Conservation (phyloP, 495 filamentous ascomycete species). For the Tuber microsphaerosporum region DNA sequence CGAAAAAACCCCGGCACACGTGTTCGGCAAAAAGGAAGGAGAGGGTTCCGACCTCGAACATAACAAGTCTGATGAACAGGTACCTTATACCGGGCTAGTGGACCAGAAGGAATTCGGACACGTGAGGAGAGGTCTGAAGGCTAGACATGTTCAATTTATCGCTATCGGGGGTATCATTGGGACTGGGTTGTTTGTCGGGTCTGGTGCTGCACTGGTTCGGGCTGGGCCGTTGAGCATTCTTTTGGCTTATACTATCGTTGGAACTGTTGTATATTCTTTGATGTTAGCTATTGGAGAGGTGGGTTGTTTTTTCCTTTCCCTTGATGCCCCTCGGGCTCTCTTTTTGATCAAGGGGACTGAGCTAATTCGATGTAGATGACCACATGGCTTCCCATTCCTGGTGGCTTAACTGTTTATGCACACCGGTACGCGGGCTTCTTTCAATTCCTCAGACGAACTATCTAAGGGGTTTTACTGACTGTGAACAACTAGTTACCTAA, state of each 20-base stretch:
- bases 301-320: neutral
- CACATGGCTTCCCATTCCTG: conserved; percentile 59
- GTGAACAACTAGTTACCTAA: conserved; percentile 43
- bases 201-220: conserved; percentile 47
- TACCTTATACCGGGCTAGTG: conserved; percentile 33
- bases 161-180: conserved; percentile 66
- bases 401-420: conserved; percentile 59
- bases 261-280: conserved; percentile 40
- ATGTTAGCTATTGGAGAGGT: conserved; percentile 40
- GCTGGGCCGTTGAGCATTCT: conserved; percentile 50
- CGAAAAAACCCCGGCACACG: neutral
- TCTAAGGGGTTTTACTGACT: neutral
- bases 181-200: conserved; percentile 55
- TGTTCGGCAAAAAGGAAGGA: conserved; percentile 4
- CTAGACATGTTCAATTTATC: conserved; percentile 55
- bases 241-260: conserved; percentile 52
- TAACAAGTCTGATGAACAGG: conserved; percentile 5
- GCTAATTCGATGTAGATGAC: conserved; percentile 49
- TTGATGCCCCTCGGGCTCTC: neutral
- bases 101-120: conserved; percentile 40
- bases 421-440: conserved; percentile 51
- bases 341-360: neutral
- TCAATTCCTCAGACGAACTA: neutral
- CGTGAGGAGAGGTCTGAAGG: conserved; percentile 33
- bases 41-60: conserved; percentile 24